These are phyloP conservation scores for Logfia minima DNA, from an alignment of 129 eudicot genomes.

Conservation along the genomic window DNA sequence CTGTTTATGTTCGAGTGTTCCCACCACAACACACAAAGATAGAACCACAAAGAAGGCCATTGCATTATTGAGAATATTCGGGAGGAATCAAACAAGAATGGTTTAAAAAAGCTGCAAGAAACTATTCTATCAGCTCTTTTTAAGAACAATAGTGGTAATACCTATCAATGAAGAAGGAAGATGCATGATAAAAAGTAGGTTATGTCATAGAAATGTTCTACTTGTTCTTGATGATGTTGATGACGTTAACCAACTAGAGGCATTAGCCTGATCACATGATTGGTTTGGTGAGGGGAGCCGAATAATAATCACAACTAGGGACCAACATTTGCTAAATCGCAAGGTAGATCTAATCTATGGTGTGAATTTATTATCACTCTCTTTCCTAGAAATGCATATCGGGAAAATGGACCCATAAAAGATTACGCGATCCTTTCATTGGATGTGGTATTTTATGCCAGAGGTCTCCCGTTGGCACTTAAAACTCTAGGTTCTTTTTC, in stretches of 20 bases:
- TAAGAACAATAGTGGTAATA: no score
- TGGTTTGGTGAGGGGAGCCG: conserved; percentile 29
- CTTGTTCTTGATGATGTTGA: conserved; percentile 33
- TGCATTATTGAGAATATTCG: background rate
- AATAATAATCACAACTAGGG: conserved; percentile 22
- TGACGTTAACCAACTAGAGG: conserved; percentile 12
- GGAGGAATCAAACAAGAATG: background rate
- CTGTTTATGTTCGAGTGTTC: no score
- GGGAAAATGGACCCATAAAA: background rate
- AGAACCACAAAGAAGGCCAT: no score
- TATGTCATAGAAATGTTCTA: conserved; percentile 14
- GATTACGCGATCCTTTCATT: background rate
- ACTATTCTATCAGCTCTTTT: no score
- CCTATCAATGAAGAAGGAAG: background rate
- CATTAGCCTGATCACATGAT: conserved; percentile 13
- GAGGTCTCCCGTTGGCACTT: background rate
- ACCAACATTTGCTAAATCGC: background rate
- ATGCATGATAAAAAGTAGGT: background rate
- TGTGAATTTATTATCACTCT: conserved; percentile 3
- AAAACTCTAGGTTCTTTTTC: conserved; percentile 10
- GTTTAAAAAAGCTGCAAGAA: conserved; percentile 9
- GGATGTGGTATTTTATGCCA: background rate
- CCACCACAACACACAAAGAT: no score
- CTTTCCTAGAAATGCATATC: background rate
- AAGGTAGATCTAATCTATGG: background rate